These are phyloP conservation scores for Phaeosphaeria sp. DNA, from an alignment of 2,329 filamentous ascomycete genomes.

Conservation along the genomic window DNA sequence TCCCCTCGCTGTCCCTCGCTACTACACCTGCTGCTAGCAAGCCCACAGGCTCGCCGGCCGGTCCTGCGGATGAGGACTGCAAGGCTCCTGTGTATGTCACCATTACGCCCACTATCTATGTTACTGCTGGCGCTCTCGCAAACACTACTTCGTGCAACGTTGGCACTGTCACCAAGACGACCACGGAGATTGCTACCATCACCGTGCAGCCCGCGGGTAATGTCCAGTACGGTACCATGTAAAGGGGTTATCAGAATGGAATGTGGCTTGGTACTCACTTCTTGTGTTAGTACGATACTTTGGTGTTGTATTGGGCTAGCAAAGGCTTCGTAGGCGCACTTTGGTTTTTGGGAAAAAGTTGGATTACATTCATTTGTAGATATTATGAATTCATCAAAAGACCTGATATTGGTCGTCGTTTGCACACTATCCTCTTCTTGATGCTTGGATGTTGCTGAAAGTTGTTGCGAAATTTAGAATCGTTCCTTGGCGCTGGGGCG, in stretches of 20 bases:
- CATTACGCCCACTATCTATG: slow-evolving; percentile 35
- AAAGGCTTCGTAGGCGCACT: background rate
- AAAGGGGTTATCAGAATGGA: background rate
- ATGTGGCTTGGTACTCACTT: background rate
- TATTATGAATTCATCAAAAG: background rate
- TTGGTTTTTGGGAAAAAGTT: background rate
- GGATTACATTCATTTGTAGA: background rate
- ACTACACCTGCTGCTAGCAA: slow-evolving; percentile 14
- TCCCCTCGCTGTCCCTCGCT: slow-evolving; percentile 10
- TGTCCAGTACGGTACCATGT: background rate
- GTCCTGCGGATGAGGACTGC: slow-evolving; percentile 22
- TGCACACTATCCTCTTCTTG: background rate
- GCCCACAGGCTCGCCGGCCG: slow-evolving; percentile 7
- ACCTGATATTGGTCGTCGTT: background rate
- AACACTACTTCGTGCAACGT: slow-evolving; percentile 16
- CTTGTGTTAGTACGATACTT: background rate
- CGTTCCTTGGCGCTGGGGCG: no score
- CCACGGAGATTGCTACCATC: slow-evolving; percentile 35
- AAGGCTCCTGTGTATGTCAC: slow-evolving; percentile 31
- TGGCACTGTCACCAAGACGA: slow-evolving; percentile 23
- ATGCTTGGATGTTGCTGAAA: background rate
- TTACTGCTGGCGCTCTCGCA: slow-evolving; percentile 24
- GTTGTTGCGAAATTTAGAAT: no score
- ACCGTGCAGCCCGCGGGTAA: slow-evolving; percentile 16
- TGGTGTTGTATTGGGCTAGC: background rate